Conservation (phyloP, 345 rosid genomes). For the Dimocarpus longan region DNA sequence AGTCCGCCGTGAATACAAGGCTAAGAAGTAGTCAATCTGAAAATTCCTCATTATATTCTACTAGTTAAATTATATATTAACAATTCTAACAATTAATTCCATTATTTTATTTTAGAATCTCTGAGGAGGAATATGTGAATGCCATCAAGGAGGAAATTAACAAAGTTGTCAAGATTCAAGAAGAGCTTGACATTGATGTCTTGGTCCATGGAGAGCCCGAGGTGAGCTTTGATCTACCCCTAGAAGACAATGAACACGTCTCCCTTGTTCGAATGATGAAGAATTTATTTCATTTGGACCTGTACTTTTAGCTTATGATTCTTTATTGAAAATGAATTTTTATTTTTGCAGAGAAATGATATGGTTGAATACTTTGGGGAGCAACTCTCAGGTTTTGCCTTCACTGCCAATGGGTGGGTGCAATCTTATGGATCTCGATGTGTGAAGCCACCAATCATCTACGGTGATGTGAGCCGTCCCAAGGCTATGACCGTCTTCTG, state of each 20-base stretch:
- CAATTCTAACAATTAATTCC: slow-evolving; percentile 14
- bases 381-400: slow-evolving; percentile 93
- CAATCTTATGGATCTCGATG: slow-evolving; percentile 98
- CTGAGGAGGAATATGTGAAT: slow-evolving; percentile 86
- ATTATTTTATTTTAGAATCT: slow-evolving; percentile 53
- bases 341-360: slow-evolving; percentile 75
- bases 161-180: slow-evolving; percentile 88
- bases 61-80: neutral
- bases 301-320: neutral
- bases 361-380: slow-evolving; percentile 99
- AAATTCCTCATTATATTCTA: neutral
- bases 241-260: slow-evolving; percentile 7
- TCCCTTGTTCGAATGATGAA: neutral
- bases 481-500: slow-evolving; percentile 98
- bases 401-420: slow-evolving; percentile 97
- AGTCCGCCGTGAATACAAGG: slow-evolving; percentile 98
- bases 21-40: slow-evolving; percentile 67
- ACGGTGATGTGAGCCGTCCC: slow-evolving; percentile 99
- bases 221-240: slow-evolving; percentile 47
- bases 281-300: neutral
- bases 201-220: slow-evolving; percentile 99
- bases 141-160: slow-evolving; percentile 94
- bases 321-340: neutral
- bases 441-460: slow-evolving; percentile 97
- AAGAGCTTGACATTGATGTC: slow-evolving; percentile 95